Percentiles rank a stretch among this genome's conserved stretches.
Conservation (phyloP, 257 asterid species). For the Capsicum chinense region DNA sequence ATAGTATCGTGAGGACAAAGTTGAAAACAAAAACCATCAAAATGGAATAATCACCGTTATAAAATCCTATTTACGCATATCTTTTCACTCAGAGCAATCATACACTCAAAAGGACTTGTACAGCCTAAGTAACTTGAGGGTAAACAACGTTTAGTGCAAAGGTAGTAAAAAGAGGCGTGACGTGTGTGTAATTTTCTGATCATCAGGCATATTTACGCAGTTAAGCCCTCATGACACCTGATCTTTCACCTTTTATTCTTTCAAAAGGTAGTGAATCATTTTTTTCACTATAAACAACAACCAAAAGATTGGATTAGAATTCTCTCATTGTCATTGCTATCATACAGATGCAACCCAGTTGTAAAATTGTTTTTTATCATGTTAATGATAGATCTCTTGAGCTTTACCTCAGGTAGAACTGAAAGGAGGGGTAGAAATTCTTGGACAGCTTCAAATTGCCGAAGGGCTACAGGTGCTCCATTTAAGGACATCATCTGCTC, state of each 20-base stretch:
- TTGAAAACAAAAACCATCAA: not conserved
- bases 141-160: not conserved
- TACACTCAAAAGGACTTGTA: not conserved
- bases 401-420: slow-evolving; percentile 73
- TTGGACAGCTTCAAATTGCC: slow-evolving; percentile 54
- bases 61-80: not conserved
- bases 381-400: not conserved
- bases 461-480: slow-evolving; percentile 51
- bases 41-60: not conserved
- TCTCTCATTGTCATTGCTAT: not conserved
- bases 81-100: not conserved
- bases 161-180: not conserved
- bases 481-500: slow-evolving; percentile 41
- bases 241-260: not conserved
- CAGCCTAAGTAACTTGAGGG: not conserved
- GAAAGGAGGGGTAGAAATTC: slow-evolving; percentile 69
- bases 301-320: slow-evolving; percentile 14
- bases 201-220: not conserved
- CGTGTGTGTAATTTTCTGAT: not conserved
- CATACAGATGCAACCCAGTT: not conserved
- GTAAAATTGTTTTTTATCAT: not conserved
- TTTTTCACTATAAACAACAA: slow-evolving; percentile 6
- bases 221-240: not conserved
- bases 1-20: not conserved
- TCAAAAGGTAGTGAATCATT: not conserved